Base-by-base conservation (phyloP, 129 eudicot genomes). In the Centrapalus pauciflorus region DNA sequence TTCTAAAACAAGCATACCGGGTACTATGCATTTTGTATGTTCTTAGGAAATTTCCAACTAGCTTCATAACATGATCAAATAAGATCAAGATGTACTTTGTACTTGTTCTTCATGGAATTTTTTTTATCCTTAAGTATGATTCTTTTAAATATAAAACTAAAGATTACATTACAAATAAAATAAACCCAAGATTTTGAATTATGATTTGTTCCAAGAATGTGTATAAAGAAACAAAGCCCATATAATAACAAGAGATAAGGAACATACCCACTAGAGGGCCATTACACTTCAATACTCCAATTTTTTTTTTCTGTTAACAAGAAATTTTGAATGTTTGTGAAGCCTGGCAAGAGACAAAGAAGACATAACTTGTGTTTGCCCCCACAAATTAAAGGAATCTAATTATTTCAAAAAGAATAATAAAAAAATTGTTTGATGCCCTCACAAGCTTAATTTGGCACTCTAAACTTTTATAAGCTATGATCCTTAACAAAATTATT, bases 161-260 rank as follows among this genome's bases (percentile, higher is more conserved):
- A 9, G 17, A 25, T 43, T 58, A 3, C 32, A 46, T 64, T 8
- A 16, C 54, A 48, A 60, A 61, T 45, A 17, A 55, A 43, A 8
- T 61, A 60, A 70, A 56, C 45, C 61, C 9, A 10, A 11, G 14
- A 61, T 29, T 40, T 66, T 38, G 11, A 27, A 41, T 38, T 63
- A 27, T 54, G 48, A 38, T 73, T 32, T 55, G 70, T 55, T 57
- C 58, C 41, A 28, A 55, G 37, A 65, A 62, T 41, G 20, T 43
- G 17, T 68, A 54, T 66, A 45, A 55, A 65, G 73, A 66, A 67
- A 75, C 79, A 64, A 38, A 65, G 10, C 32, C 2, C 32, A 55
- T 65, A 65, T 45, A 74, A 66, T 74, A 55, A 55, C 56, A 69
- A 41, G 54, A 75, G 73, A 75, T 74, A 58, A 70, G 66, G 58